These are phyloP conservation scores for Sungouiozyma ichnusensis DNA, from an alignment of 805 yeast species.

Conservation along the genomic window DNA sequence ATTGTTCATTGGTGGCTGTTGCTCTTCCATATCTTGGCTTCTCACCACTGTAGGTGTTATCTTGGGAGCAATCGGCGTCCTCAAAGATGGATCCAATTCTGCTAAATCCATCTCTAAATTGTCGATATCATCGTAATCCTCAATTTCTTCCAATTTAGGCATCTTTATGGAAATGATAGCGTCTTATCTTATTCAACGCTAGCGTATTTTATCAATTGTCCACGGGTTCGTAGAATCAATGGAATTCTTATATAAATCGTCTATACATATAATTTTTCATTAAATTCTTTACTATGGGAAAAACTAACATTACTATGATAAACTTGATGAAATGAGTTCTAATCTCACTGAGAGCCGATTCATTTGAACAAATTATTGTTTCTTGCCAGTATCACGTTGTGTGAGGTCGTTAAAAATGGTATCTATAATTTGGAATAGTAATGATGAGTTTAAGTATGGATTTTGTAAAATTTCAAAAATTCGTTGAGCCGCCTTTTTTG, in stretches of 20 bases:
- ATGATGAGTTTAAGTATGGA: conserved; percentile 54
- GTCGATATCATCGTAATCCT: conserved; percentile 76
- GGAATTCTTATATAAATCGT: not conserved
- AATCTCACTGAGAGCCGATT: too few relatives aligned
- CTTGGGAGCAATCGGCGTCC: conserved; percentile 63
- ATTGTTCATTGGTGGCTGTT: not conserved
- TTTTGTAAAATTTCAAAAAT: conserved; percentile 65
- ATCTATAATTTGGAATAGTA: conserved; percentile 52
- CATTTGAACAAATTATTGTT: too few relatives aligned
- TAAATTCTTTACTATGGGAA: not conserved
- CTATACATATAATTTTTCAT: not conserved
- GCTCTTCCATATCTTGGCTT: conserved; percentile 41
- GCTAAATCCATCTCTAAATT: conserved; percentile 90
- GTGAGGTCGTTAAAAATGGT: conserved; percentile 35
- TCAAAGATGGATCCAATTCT: conserved; percentile 67
- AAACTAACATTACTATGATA: not conserved
- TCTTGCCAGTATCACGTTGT: not conserved
- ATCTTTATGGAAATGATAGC: too few relatives aligned
- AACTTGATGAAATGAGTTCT: not conserved
- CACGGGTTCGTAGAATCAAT: not conserved
- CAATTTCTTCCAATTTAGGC: conserved; percentile 66
- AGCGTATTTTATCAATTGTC: not conserved
- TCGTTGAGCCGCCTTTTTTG: conserved; percentile 50
- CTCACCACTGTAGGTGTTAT: conserved; percentile 50
- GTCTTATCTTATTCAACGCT: not conserved